These are phyloP conservation scores for Chalciporus chontae DNA, from an alignment of 768 basidiomycete genomes.

Conservation along the genomic window DNA sequence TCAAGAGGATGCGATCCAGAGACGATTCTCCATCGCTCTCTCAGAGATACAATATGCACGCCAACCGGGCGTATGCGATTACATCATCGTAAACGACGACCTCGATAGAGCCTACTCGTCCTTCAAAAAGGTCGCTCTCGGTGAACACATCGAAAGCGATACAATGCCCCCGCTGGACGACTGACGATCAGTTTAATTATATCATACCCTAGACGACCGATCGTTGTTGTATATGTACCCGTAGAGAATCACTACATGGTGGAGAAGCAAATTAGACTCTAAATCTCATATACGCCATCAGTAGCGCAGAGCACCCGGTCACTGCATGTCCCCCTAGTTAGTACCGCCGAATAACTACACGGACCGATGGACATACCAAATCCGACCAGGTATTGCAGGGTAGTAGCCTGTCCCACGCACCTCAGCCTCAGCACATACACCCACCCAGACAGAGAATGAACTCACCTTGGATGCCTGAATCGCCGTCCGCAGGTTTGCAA, in stretches of 20 bases:
- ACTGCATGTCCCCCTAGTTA: constrained; percentile 42
- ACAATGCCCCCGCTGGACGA: constrained; percentile 63
- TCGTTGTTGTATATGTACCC: neutral
- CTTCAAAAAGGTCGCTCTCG: constrained; percentile 76
- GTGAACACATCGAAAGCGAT: constrained; percentile 59
- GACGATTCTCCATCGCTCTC: constrained; percentile 73
- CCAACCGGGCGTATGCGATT: constrained; percentile 67
- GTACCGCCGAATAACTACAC: neutral
- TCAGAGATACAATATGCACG: constrained; percentile 84
- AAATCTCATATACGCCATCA: constrained; percentile 88
- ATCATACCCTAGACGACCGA: neutral
- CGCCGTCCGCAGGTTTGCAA: constrained; percentile 76
- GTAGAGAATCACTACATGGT: neutral
- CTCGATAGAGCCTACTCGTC: constrained; percentile 75
- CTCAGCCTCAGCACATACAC: neutral
- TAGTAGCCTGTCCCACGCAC: constrained; percentile 56
- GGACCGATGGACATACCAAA: constrained; percentile 54
- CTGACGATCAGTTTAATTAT: constrained; percentile 24
- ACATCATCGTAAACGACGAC: constrained; percentile 89
- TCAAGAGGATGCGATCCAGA: constrained; percentile 62
- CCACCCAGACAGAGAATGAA: neutral
- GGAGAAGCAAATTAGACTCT: constrained; percentile 29
- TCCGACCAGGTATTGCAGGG: constrained; percentile 82
- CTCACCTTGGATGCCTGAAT: constrained; percentile 83
- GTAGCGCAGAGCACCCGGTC: constrained; percentile 78